Conservation (phyloP, 495 filamentous ascomycete species). For the Lasiosphaeris hirsuta region DNA sequence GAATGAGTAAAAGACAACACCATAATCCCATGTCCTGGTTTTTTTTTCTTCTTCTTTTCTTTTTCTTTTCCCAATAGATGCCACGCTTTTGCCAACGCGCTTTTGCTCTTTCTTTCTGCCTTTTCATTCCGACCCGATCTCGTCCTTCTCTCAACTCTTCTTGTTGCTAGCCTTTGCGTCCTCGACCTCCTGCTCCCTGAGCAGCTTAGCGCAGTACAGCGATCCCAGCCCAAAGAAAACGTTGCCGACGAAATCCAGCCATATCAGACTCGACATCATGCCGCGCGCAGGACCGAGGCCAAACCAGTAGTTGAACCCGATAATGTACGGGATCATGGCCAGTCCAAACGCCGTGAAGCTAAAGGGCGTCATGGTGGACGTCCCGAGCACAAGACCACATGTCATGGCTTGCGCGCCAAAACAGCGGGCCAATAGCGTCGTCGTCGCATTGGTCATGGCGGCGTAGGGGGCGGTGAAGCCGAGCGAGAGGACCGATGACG, state of each 20-base stretch:
- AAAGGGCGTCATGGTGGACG: conserved; percentile 19
- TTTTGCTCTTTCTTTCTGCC: background rate
- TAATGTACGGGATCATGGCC: conserved; percentile 28
- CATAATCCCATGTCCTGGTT: background rate
- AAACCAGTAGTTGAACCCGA: conserved; percentile 27
- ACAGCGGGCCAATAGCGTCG: conserved; percentile 23
- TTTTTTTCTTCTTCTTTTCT: background rate
- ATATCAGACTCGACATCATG: conserved; percentile 21
- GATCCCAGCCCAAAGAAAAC: conserved; percentile 21
- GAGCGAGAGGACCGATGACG: conserved; percentile 23
- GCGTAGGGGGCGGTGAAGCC: conserved; percentile 21
- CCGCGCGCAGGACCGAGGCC: conserved; percentile 22
- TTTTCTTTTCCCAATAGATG: no score
- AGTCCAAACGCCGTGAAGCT: conserved; percentile 26
- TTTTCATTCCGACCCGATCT: no score
- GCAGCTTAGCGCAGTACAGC: conserved; percentile 17
- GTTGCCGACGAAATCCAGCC: conserved; percentile 28
- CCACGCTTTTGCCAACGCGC: background rate
- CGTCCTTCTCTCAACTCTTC: background rate
- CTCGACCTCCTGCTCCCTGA: conserved; percentile 20
- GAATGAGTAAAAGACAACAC: no score
- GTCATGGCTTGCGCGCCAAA: conserved; percentile 34
- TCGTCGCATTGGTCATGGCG: conserved; percentile 18
- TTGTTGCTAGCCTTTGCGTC: background rate
- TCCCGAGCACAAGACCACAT: conserved; percentile 23